A percentile compares a stretch with the other conserved stretches of the same genome.
Conservation (phyloP, 139 green algal genomes). For the Micractinium sp. region DNA sequence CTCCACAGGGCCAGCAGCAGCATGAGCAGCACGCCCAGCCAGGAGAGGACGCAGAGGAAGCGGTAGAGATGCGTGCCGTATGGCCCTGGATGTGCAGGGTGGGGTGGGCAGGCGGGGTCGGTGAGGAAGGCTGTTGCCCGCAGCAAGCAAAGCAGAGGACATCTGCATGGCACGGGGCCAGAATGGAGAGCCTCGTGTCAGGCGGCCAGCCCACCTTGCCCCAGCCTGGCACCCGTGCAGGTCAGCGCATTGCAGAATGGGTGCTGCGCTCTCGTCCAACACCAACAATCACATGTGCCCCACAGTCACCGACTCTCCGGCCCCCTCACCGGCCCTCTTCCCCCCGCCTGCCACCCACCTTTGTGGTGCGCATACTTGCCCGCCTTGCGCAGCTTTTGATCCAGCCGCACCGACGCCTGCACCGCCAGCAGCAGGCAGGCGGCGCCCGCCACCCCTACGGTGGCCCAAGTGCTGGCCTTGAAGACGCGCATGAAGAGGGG, state of each 20-base stretch:
- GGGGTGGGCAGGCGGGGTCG: not conserved
- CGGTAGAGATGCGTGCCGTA: not conserved
- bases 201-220: too few relatives aligned
- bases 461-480: not conserved
- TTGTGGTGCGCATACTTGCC: not conserved
- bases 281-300: not conserved
- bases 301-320: not conserved
- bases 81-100: not conserved
- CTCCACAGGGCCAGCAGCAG: constrained; percentile 24
- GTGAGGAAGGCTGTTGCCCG: not conserved
- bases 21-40: not conserved
- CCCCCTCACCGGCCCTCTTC: not conserved
- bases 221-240: too few relatives aligned
- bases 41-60: constrained; percentile 11
- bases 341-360: not conserved
- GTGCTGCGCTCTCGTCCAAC: not conserved
- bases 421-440: not conserved
- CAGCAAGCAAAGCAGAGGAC: too few relatives aligned
- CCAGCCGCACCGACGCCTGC: not conserved
- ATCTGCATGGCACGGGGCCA: too few relatives aligned
- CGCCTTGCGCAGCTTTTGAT: constrained; percentile 30
- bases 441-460: constrained; percentile 10
- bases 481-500: constrained; percentile 20
- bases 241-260: not conserved
- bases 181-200: too few relatives aligned